Evolutionary conservation across 2,329 filamentous ascomycete genomes (phyloP).

Genomic region (Chrysoporthe cubensis): DNA sequence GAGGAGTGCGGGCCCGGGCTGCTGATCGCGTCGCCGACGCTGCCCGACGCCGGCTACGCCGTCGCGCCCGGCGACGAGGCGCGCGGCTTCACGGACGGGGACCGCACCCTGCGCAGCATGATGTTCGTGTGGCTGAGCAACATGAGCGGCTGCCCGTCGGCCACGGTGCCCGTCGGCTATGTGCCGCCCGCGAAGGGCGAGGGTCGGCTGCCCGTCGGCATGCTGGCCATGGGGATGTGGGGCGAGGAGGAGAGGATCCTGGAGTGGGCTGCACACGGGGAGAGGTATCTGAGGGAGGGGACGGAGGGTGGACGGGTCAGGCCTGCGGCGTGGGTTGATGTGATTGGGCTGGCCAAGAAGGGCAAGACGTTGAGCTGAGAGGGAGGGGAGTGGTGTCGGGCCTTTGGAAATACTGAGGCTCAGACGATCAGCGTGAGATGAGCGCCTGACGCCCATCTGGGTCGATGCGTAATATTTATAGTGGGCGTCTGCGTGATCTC

Average conservation of each 20-base stretch:
- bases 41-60: constrained; percentile 76
- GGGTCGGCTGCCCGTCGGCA: constrained; percentile 63
- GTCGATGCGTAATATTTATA: background rate
- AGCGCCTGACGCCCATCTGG: background rate
- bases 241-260: constrained; percentile 67
- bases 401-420: background rate
- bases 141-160: constrained; percentile 75
- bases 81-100: constrained; percentile 77
- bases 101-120: constrained; percentile 77
- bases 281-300: constrained; percentile 56
- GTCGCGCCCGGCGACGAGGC: constrained; percentile 59
- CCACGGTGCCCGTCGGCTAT: constrained; percentile 78
- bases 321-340: constrained; percentile 63
- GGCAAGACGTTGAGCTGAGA: constrained; percentile 17
- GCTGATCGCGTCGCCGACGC: constrained; percentile 78
- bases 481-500: too few species aligned
- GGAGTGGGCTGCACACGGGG: constrained; percentile 61
- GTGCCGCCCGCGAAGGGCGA: constrained; percentile 55
- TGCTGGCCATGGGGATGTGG: constrained; percentile 71
- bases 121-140: constrained; percentile 87
- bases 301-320: constrained; percentile 53
- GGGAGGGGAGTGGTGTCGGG: background rate
- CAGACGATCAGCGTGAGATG: too few species aligned
- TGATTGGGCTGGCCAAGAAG: constrained; percentile 46
- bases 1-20: constrained; percentile 68